phyloP scores from a whole-genome alignment of 345 rosid genomes.

The Dimocarpus longan region DNA sequence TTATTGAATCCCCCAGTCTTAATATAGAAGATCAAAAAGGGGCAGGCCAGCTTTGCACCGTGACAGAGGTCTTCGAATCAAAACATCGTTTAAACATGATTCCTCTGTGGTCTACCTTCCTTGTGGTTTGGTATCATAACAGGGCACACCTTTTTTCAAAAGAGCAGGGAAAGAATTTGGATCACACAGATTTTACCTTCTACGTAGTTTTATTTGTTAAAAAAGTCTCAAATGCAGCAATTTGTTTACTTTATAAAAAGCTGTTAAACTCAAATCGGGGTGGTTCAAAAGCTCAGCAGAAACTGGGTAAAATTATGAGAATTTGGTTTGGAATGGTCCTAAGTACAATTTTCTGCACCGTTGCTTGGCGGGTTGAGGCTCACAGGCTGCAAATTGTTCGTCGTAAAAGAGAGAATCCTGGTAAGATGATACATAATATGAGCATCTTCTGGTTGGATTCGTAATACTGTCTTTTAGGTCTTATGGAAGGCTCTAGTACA shows the following conservation, averaged over 20 bases:
- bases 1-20: not conserved
- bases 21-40: not conserved
- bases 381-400: too few relatives aligned
- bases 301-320: not conserved
- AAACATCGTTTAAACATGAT: not conserved
- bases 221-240: not conserved
- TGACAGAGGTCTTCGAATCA: not conserved
- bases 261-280: not conserved
- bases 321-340: not conserved
- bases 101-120: slow-evolving; percentile 14
- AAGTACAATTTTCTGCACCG: not conserved
- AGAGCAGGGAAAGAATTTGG: slow-evolving; percentile 4
- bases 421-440: not conserved
- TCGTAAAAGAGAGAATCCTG: not conserved
- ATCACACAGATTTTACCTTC: not conserved
- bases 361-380: not conserved
- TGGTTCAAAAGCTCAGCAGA: not conserved
- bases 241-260: not conserved
- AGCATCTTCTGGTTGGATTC: slow-evolving; percentile 8
- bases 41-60: not conserved
- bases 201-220: not conserved
- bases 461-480: slow-evolving; percentile 16
- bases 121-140: not conserved
- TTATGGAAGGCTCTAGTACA: not conserved
- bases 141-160: slow-evolving; percentile 6